phyloP scores from a whole-genome alignment of 2,329 filamentous ascomycete genomes.

The Botrytis byssoidea region DNA sequence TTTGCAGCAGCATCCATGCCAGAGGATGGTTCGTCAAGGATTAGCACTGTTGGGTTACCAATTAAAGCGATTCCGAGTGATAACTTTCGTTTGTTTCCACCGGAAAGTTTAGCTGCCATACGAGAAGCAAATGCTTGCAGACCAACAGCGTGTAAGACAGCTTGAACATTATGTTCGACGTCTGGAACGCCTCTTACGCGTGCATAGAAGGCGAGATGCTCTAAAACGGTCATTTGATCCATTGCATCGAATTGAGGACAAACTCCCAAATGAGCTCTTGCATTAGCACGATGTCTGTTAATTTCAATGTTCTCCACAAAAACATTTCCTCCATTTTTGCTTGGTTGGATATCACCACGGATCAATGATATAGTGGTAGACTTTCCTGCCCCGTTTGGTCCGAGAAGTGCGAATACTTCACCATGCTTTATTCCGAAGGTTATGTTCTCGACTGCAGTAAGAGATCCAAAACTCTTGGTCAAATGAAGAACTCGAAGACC shows the following conservation, averaged over 20 bases:
- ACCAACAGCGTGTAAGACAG: slow-evolving; percentile 79
- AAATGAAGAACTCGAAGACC: slow-evolving; percentile 72
- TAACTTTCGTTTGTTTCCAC: slow-evolving; percentile 92
- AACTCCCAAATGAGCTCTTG: slow-evolving; percentile 78
- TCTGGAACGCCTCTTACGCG: slow-evolving; percentile 75
- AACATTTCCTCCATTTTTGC: slow-evolving; percentile 68
- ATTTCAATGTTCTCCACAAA: slow-evolving; percentile 78
- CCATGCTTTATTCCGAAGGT: slow-evolving; percentile 77
- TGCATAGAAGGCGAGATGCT: slow-evolving; percentile 88
- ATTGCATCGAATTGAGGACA: slow-evolving; percentile 88
- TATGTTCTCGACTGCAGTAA: slow-evolving; percentile 82
- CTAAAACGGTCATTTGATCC: slow-evolving; percentile 84
- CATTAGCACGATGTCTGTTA: slow-evolving; percentile 66
- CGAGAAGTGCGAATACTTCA: slow-evolving; percentile 85
- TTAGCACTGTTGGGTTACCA: slow-evolving; percentile 82
- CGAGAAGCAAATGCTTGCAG: slow-evolving; percentile 67
- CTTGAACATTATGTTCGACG: slow-evolving; percentile 72
- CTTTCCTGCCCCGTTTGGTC: slow-evolving; percentile 90
- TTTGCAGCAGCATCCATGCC: slow-evolving; percentile 91
- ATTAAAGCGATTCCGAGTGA: slow-evolving; percentile 87
- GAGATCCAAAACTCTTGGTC: slow-evolving; percentile 74
- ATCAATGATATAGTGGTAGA: slow-evolving; percentile 87
- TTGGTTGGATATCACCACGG: slow-evolving; percentile 79
- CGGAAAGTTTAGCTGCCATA: slow-evolving; percentile 77
- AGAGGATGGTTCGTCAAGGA: slow-evolving; percentile 85